These are phyloP conservation scores for Dipodascopsis uninucleata DNA, from an alignment of 805 yeast genomes.

Conservation along the genomic window DNA sequence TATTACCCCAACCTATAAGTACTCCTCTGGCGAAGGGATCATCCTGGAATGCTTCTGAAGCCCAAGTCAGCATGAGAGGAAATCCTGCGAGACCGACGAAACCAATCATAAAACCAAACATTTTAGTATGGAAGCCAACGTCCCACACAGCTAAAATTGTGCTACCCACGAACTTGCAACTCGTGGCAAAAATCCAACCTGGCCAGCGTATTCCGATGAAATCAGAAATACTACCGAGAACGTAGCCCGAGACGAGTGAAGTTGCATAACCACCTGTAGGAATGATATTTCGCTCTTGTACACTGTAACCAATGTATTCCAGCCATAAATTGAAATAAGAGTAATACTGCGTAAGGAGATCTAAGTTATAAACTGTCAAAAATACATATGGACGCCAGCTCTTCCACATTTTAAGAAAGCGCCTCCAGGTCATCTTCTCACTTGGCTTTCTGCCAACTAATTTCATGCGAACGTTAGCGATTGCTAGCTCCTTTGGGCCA, in stretches of 20 bases:
- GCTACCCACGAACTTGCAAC: constrained; percentile 20
- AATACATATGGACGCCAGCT: constrained; percentile 16
- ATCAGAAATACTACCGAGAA: constrained; percentile 35
- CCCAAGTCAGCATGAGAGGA: constrained; percentile 17
- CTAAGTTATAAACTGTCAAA: constrained; percentile 12
- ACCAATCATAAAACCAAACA: constrained; percentile 19
- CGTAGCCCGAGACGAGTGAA: constrained; percentile 33
- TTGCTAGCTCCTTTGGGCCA: constrained; percentile 6
- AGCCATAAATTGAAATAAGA: constrained; percentile 31
- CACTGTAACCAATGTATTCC: constrained; percentile 30
- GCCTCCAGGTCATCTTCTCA: constrained; percentile 11
- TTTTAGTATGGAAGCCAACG: constrained; percentile 38
- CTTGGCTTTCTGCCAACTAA: constrained; percentile 12
- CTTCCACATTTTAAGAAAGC: constrained; percentile 3
- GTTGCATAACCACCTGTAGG: constrained; percentile 38
- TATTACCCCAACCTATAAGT: constrained; percentile 10
- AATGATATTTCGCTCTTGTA: constrained; percentile 33
- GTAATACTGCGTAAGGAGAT: constrained; percentile 8
- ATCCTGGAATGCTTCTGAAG: constrained; percentile 16
- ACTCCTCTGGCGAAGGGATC: constrained; percentile 16
- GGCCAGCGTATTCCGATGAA: constrained; percentile 34
- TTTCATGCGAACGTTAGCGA: constrained; percentile 12
- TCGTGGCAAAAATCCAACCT: constrained; percentile 13
- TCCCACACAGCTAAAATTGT: constrained; percentile 43
- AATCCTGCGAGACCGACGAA: constrained; percentile 13